Base-by-base conservation (phyloP, 1,284 basidiomycete species). In the Mycosarcoma maydis region DNA sequence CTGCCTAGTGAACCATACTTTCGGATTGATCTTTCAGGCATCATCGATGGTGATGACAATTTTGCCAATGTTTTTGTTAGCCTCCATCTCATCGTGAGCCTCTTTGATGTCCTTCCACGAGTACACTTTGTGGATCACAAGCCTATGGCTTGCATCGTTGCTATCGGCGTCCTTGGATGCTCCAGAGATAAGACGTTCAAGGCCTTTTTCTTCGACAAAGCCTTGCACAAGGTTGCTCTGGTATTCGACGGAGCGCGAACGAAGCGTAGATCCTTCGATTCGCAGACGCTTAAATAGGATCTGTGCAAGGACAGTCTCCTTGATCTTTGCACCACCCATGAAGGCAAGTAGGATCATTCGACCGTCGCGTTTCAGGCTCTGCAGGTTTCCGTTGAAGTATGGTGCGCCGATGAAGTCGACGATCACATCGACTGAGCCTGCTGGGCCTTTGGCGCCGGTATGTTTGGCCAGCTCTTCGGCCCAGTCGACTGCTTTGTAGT, bases 31-130 rank as follows among this genome's bases (percentile, higher is more conserved):
- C 29, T 8, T 6, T 53, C 34, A 67, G 17, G 57, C 64, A 13
- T 33, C 57, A 37, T 73, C 72, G 32, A 73, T 38, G 20, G 64
- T 67, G 29, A 71, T 54, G 30, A 73, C 30, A 43, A 73, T 85
- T 82, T 87, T 87, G 19, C 86, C 86, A 30, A 83, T 84, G 70
- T 87, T 96, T 79, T 88, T 89, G 80, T 94, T 91, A 38, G 85
- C 88, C 77, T 90, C 89, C 91, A 97, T 94, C 83, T 91, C 90
- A 60, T 87, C 86, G 72, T 94, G 92, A 2, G 92, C 94, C 42
- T 88, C 87, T 72, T 88, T 87, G 55, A 96, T 92, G 58, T 92
- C 85, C 19, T 87, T 86, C 92, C 92, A 94, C 1, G 88, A 86
- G 83, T 90, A 94, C 10, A 92, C 88, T 88, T 80, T 74, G 68